These are phyloP conservation scores for Fusarium mundagurra DNA, from an alignment of 2,329 filamentous ascomycete species.

Conservation along the genomic window DNA sequence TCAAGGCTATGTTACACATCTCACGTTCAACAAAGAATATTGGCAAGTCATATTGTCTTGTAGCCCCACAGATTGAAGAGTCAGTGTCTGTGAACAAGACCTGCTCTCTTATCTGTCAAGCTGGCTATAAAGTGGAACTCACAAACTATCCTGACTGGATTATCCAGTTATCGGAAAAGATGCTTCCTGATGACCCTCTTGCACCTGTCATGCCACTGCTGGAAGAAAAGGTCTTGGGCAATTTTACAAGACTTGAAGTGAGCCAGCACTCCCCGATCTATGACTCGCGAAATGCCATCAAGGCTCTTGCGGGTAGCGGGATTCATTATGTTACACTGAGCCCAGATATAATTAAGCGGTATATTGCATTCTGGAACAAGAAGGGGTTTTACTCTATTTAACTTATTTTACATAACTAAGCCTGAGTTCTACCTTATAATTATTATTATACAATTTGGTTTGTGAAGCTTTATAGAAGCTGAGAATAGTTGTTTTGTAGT, in stretches of 20 bases:
- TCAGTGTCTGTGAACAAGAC: neutral
- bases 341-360: neutral
- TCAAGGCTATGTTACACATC: neutral
- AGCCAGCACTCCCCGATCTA: neutral
- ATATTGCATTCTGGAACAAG: neutral
- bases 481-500: neutral
- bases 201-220: neutral
- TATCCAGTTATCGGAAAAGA: neutral
- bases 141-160: neutral
- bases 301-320: neutral
- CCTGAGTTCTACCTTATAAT: neutral
- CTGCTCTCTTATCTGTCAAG: neutral
- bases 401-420: accelerated
- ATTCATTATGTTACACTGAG: neutral
- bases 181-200: neutral
- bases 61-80: neutral
- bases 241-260: neutral
- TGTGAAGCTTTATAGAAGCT: neutral
- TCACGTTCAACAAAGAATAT: neutral
- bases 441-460: neutral
- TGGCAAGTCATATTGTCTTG: neutral
- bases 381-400: neutral
- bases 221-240: neutral
- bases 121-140: neutral
- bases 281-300: neutral